Conservation (phyloP, 1,284 basidiomycete species). For the Cryptococcus sp. region DNA sequence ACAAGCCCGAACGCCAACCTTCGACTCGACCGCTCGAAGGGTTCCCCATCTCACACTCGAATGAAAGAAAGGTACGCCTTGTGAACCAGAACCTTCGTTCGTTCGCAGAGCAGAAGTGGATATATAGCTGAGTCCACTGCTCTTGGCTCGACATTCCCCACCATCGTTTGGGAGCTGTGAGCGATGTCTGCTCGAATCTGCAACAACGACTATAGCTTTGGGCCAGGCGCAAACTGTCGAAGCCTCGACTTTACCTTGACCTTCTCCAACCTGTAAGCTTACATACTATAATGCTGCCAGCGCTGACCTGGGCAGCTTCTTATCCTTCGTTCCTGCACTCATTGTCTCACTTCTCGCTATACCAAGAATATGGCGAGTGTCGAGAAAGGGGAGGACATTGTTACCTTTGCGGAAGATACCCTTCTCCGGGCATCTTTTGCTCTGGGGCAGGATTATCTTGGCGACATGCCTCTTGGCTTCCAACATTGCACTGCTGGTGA, state of each 20-base stretch:
- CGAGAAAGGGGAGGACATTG: background rate
- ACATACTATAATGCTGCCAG: too few species aligned
- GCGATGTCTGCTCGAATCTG: conserved; percentile 1
- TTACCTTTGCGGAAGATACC: conserved; percentile 5
- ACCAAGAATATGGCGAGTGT: background rate
- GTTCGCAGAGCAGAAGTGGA: too few species aligned
- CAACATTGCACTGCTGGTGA: conserved; percentile 1
- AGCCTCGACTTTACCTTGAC: conserved; percentile 15
- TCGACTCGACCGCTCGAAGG: too few species aligned
- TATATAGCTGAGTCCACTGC: too few species aligned
- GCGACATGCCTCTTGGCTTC: background rate
- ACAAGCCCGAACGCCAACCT: too few species aligned
- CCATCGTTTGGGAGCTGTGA: too few species aligned
- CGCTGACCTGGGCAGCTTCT: conserved; percentile 6
- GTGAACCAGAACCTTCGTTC: too few species aligned
- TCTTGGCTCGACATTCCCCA: too few species aligned
- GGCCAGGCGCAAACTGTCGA: conserved; percentile 12
- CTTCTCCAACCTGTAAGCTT: conserved; percentile 19
- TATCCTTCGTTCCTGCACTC: conserved; percentile 11
- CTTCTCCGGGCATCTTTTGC: background rate
- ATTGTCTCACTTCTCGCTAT: conserved; percentile 3
- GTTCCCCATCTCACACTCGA: too few species aligned
- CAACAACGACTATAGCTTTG: conserved; percentile 13
- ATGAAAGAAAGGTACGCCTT: too few species aligned
- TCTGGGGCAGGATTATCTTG: background rate